A percentile compares a stretch with the other conserved stretches of the same genome.
These are phyloP conservation scores for Cubamyces sp. DNA, from an alignment of 768 basidiomycete genomes.

Conservation along the genomic window DNA sequence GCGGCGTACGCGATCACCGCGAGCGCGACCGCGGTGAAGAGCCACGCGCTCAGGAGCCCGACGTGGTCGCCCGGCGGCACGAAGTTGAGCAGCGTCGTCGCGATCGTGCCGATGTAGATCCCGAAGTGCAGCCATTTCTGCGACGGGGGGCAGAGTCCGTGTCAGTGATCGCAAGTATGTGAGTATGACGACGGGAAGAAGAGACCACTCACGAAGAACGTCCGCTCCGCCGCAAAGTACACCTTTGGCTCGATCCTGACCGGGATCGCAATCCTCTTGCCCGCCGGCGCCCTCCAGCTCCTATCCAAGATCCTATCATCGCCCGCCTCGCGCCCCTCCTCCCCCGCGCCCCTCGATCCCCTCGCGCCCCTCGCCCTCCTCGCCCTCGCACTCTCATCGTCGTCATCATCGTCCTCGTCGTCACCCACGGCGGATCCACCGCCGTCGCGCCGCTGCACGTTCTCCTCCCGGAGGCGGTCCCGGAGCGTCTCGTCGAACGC, in stretches of 20 bases:
- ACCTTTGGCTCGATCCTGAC: conserved; percentile 99
- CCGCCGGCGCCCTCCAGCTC: conserved; percentile 77
- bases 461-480: conserved; percentile 55
- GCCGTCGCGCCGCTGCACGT: conserved; percentile 48
- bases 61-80: conserved; percentile 67
- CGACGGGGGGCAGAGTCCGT: neutral
- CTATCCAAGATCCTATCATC: conserved; percentile 64
- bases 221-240: conserved; percentile 94
- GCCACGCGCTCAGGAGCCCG: conserved; percentile 83
- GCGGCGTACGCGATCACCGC: conserved; percentile 87
- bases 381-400: conserved; percentile 44
- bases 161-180: neutral
- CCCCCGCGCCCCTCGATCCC: conserved; percentile 14
- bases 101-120: conserved; percentile 87
- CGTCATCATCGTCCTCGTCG: conserved; percentile 44
- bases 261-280: conserved; percentile 90
- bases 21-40: conserved; percentile 91
- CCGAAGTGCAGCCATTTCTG: conserved; percentile 91
- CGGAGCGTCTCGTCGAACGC: conserved; percentile 85
- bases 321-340: neutral
- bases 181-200: neutral
- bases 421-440: conserved; percentile 31
- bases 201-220: conserved; percentile 74
- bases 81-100: conserved; percentile 90
- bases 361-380: conserved; percentile 32